These are phyloP conservation scores for Fusarium mexicanum DNA, from an alignment of 2,329 filamentous ascomycete genomes.

Conservation along the genomic window DNA sequence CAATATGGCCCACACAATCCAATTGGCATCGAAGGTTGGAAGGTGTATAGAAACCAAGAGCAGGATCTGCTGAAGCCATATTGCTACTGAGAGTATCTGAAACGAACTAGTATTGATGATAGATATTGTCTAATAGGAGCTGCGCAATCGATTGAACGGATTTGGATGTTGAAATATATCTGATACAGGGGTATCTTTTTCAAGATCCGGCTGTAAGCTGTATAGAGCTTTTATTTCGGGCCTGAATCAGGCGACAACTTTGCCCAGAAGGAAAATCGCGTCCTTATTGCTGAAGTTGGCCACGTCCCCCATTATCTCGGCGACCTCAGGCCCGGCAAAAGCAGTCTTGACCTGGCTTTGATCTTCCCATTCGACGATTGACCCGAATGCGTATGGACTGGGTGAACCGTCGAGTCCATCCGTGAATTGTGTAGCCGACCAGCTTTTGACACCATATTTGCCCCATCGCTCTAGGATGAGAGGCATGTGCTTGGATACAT, in stretches of 20 bases:
- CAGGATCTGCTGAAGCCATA: no score
- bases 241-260: neutral
- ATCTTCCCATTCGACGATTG: neutral
- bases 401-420: neutral
- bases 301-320: neutral
- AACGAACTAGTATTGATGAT: no score
- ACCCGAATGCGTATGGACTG: neutral
- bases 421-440: neutral
- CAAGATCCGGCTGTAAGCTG: neutral
- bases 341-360: neutral
- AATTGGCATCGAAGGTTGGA: no score
- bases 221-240: neutral
- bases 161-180: neutral
- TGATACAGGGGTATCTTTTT: neutral
- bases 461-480: neutral
- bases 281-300: neutral
- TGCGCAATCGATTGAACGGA: neutral
- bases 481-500: neutral
- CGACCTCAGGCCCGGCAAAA: neutral
- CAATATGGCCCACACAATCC: no score
- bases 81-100: no score
- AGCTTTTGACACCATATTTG: neutral
- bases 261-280: neutral
- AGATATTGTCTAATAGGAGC: neutral
- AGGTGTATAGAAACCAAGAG: no score